phyloP scores from a whole-genome alignment of 176 grass and related monocot genomes.

The Pontederia crassipes region DNA sequence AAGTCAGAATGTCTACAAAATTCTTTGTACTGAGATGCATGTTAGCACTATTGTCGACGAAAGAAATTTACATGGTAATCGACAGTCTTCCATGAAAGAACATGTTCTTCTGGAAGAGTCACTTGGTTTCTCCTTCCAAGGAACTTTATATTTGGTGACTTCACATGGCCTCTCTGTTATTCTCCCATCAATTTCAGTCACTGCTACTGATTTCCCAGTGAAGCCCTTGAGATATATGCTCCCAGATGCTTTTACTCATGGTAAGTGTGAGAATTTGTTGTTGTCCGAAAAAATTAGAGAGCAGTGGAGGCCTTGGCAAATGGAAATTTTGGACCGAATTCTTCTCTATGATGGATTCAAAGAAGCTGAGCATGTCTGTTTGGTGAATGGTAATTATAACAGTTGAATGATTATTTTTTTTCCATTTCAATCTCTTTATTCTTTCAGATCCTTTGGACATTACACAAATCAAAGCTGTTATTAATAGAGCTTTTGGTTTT shows the following conservation, averaged over 20 bases:
- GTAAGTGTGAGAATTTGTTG: conserved; percentile 31
- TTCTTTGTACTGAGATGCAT: conserved; percentile 51
- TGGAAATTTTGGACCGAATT: conserved; percentile 79
- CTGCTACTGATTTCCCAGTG: conserved; percentile 26
- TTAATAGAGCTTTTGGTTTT: too few species aligned
- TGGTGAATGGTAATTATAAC: conserved; percentile 60
- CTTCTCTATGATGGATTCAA: conserved; percentile 70
- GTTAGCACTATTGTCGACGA: conserved; percentile 33
- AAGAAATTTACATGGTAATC: conserved; percentile 26
- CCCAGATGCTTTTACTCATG: conserved; percentile 23
- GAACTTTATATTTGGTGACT: conserved; percentile 77
- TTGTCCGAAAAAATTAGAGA: conserved; percentile 33
- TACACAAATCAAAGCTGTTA: background rate
- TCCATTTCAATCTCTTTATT: background rate
- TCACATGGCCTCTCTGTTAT: conserved; percentile 61
- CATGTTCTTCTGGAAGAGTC: conserved; percentile 43
- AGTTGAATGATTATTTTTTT: background rate
- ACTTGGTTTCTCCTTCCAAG: conserved; percentile 66
- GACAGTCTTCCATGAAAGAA: conserved; percentile 29
- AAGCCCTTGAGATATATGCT: conserved; percentile 40
- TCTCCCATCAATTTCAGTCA: conserved; percentile 66
- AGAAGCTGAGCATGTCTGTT: conserved; percentile 65
- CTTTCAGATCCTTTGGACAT: background rate
- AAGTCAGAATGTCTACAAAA: conserved; percentile 32
- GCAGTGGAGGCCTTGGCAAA: conserved; percentile 65